Evolutionary conservation across 352 stramenopile genomes (phyloP).

Genomic region (Phytophthora uliginosa): DNA sequence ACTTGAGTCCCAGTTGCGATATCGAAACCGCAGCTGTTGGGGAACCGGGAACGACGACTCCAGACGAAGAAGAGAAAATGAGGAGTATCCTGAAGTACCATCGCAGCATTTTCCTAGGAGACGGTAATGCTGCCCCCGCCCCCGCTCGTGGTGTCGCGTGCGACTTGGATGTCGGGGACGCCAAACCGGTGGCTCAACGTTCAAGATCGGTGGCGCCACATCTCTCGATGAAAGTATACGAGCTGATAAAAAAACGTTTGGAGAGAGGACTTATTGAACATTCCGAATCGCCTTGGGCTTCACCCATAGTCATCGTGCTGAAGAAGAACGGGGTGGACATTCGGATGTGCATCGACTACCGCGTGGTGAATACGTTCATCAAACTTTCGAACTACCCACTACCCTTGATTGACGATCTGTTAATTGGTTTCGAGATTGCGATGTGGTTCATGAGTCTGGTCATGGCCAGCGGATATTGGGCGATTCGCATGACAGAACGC

Average conservation of each 20-base stretch:
- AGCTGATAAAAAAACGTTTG: slow-evolving; percentile 7
- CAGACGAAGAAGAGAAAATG: too few species aligned
- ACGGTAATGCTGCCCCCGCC: background rate
- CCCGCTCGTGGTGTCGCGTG: background rate
- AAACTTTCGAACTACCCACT: slow-evolving; percentile 30
- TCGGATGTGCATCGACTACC: slow-evolving; percentile 34
- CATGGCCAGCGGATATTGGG: slow-evolving; percentile 32
- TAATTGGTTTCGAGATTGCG: slow-evolving; percentile 24
- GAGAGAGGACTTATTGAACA: slow-evolving; percentile 1
- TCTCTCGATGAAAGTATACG: slow-evolving; percentile 9
- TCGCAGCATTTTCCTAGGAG: background rate
- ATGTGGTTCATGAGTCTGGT: slow-evolving; percentile 36
- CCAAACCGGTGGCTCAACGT: background rate
- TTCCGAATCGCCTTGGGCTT: background rate
- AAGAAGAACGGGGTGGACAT: slow-evolving; percentile 19
- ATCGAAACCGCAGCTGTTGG: too few species aligned
- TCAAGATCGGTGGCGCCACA: background rate
- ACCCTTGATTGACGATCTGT: slow-evolving; percentile 28
- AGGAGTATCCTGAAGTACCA: background rate
- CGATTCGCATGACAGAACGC: slow-evolving; percentile 16
- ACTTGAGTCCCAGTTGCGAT: too few species aligned
- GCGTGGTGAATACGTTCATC: slow-evolving; percentile 20
- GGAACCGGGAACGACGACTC: too few species aligned
- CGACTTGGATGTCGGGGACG: background rate
- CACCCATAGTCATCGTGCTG: slow-evolving; percentile 10